A percentile compares a stretch with the other conserved stretches of the same genome.
Conservation (phyloP, 2,329 filamentous ascomycete genomes). For the Trichoderma aggressivum region DNA sequence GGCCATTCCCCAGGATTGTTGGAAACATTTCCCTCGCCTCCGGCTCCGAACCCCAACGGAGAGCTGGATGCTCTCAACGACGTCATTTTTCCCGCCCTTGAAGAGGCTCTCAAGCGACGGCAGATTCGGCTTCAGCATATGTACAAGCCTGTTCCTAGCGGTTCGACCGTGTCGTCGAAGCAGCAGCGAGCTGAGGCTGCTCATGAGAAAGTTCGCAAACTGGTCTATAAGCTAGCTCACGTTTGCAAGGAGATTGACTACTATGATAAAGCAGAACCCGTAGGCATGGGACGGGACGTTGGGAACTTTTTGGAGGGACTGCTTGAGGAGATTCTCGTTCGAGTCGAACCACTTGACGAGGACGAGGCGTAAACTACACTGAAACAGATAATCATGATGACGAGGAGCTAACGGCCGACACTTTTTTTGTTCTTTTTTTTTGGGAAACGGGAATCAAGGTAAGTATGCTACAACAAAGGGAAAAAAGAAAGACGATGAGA, state of each 20-base stretch:
- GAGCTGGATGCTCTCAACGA: slow-evolving; percentile 85
- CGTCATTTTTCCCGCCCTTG: slow-evolving; percentile 88
- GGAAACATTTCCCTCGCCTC: slow-evolving; percentile 51
- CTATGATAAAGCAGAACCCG: slow-evolving; percentile 79
- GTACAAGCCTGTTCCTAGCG: slow-evolving; percentile 40
- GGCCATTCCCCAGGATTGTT: slow-evolving; percentile 31
- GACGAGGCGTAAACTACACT: slow-evolving; percentile 43
- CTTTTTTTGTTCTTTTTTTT: background rate
- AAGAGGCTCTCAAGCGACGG: slow-evolving; percentile 83
- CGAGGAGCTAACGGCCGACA: background rate
- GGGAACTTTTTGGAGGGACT: slow-evolving; percentile 86
- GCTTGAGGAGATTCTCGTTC: slow-evolving; percentile 86
- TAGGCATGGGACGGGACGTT: slow-evolving; percentile 91
- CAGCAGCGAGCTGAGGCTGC: slow-evolving; percentile 67
- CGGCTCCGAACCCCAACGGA: slow-evolving; percentile 56
- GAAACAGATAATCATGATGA: background rate
- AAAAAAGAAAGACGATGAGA: background rate
- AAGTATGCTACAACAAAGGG: background rate
- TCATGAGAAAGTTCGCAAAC: slow-evolving; percentile 76
- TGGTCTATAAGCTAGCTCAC: slow-evolving; percentile 78
- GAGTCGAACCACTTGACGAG: slow-evolving; percentile 84
- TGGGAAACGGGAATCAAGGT: background rate
- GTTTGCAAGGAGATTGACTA: slow-evolving; percentile 88
- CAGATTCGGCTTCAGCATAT: slow-evolving; percentile 57
- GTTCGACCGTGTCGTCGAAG: slow-evolving; percentile 51